Evolutionary conservation across 2,329 filamentous ascomycete species (phyloP).

Genomic region (Cordyceps cicadae): DNA sequence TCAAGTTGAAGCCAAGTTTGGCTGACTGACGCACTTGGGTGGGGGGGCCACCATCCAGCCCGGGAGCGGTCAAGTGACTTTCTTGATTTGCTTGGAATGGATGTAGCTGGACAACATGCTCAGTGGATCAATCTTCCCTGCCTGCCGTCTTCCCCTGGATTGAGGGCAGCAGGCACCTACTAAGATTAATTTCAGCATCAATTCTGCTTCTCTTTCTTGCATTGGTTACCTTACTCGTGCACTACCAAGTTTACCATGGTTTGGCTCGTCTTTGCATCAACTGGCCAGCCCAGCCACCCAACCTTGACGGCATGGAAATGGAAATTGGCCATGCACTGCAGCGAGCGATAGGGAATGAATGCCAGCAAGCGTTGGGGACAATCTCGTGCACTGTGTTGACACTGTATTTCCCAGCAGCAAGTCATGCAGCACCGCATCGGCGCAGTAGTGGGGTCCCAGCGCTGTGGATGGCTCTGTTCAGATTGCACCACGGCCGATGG

Average conservation of each 20-base stretch:
- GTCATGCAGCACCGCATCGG: neutral
- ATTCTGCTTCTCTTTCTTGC: no score
- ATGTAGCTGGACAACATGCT: neutral
- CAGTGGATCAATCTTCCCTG: neutral
- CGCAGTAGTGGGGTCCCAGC: neutral
- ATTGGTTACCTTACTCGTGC: no score
- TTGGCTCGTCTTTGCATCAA: neutral
- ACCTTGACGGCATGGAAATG: neutral
- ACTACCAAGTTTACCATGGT: no score
- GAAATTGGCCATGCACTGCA: slow-evolving; percentile 3
- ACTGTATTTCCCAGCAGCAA: neutral
- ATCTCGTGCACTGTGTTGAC: neutral
- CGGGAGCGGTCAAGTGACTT: slow-evolving; percentile 12
- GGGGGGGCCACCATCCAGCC: neutral
- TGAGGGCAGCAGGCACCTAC: neutral
- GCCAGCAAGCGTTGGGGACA: neutral
- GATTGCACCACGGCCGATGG: neutral
- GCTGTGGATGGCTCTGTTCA: neutral
- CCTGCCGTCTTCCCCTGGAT: neutral
- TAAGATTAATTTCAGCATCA: no score
- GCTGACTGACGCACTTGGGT: slow-evolving; percentile 7
- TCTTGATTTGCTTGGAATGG: slow-evolving; percentile 10
- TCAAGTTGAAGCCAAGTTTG: neutral
- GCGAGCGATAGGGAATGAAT: neutral
- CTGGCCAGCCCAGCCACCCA: neutral